These are phyloP conservation scores for Mayamaea pseudoterrestris DNA, from an alignment of 108 stramenopile species.

Conservation along the genomic window DNA sequence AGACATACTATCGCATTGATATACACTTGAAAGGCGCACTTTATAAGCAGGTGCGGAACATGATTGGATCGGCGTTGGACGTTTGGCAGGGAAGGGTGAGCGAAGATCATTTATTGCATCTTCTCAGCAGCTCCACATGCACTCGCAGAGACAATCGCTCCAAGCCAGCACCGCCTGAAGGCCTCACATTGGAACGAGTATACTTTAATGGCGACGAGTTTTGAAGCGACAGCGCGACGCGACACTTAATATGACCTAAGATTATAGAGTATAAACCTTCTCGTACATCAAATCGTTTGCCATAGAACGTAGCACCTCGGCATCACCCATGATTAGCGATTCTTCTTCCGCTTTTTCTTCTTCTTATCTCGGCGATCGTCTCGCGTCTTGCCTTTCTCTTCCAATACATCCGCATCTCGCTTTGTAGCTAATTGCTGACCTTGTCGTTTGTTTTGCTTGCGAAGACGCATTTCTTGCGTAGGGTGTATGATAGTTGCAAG, in stretches of 20 bases:
- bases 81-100: slow-evolving; percentile 34
- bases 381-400: not conserved
- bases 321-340: not conserved
- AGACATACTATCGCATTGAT: slow-evolving; percentile 38
- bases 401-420: not conserved
- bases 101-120: slow-evolving; percentile 26
- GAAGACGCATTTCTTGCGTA: slow-evolving; percentile 55
- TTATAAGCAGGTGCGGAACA: slow-evolving; percentile 81
- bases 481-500: slow-evolving; percentile 58
- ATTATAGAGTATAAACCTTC: too few species aligned
- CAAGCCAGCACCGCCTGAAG: slow-evolving; percentile 73
- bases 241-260: too few species aligned
- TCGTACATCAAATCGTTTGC: too few species aligned
- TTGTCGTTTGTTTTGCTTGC: slow-evolving; percentile 2
- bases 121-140: slow-evolving; percentile 19
- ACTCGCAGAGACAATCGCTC: slow-evolving; percentile 46
- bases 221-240: too few species aligned
- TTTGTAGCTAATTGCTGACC: not conserved
- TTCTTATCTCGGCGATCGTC: not conserved
- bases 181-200: slow-evolving; percentile 73
- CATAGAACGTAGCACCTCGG: too few species aligned
- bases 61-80: slow-evolving; percentile 73
- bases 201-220: slow-evolving; percentile 43
- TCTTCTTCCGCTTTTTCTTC: not conserved
- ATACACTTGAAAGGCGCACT: slow-evolving; percentile 62